phyloP scores from a whole-genome alignment of 371 early-diverging fungal species.

The Mortierella sp. region DNA sequence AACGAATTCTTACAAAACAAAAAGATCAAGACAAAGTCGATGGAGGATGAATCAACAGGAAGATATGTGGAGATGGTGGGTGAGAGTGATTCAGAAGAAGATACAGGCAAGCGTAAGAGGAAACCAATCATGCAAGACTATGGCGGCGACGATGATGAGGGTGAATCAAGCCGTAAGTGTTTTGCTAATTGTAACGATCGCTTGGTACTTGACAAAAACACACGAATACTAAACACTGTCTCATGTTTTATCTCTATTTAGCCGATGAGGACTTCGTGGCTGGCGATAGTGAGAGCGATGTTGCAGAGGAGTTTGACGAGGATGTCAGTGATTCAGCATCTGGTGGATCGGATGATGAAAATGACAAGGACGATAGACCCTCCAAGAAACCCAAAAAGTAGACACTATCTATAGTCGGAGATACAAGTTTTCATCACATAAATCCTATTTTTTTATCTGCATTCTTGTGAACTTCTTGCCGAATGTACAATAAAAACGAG shows the following conservation, averaged over 20 bases:
- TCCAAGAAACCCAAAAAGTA: conserved; percentile 41
- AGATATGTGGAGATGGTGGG: conserved; percentile 72
- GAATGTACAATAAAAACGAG: conserved; percentile 4
- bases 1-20: conserved; percentile 85
- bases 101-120: conserved; percentile 64
- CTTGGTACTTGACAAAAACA: neutral
- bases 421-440: neutral
- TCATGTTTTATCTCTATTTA: conserved; percentile 33
- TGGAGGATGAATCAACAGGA: conserved; percentile 72
- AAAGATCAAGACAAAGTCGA: conserved; percentile 83
- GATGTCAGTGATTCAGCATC: conserved; percentile 66
- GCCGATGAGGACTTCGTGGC: conserved; percentile 95
- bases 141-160: conserved; percentile 66
- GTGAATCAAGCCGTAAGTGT: conserved; percentile 74
- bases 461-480: neutral
- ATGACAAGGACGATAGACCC: conserved; percentile 36
- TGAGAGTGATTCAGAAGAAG: conserved; percentile 69
- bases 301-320: conserved; percentile 92
- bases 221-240: neutral
- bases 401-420: neutral
- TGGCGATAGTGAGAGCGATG: conserved; percentile 85
- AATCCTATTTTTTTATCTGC: neutral
- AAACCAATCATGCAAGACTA: conserved; percentile 52
- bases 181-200: neutral
- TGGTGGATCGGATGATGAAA: conserved; percentile 57